phyloP scores from a whole-genome alignment of 2,329 filamentous ascomycete species.

The Talaromyces sp. region DNA sequence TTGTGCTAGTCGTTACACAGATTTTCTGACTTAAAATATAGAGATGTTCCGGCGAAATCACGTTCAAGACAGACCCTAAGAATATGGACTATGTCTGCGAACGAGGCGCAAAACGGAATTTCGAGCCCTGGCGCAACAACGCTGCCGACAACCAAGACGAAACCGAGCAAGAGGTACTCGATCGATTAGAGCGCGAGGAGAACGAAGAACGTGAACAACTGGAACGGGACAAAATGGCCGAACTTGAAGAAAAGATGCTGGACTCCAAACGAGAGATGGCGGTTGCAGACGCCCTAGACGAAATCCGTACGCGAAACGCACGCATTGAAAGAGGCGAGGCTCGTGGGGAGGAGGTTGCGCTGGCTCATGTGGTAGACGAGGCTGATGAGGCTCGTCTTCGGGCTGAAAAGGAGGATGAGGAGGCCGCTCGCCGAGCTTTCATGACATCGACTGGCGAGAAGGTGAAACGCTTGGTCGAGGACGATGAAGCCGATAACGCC shows the following conservation, averaged over 20 bases:
- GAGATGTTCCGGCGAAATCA: constrained; percentile 64
- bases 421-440: constrained; percentile 75
- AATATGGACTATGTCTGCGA: constrained; percentile 81
- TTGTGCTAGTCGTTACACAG: neutral
- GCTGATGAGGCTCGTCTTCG: constrained; percentile 54
- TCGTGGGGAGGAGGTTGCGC: constrained; percentile 52
- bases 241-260: constrained; percentile 85
- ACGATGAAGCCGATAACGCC: constrained; percentile 27
- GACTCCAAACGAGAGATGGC: constrained; percentile 96
- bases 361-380: constrained; percentile 52
- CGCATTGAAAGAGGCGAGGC: constrained; percentile 71
- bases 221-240: constrained; percentile 88
- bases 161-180: constrained; percentile 79
- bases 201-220: constrained; percentile 56
- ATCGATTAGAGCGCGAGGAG: constrained; percentile 74
- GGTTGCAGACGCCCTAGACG: constrained; percentile 89
- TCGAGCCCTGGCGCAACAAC: constrained; percentile 78
- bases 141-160: constrained; percentile 57
- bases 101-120: constrained; percentile 82
- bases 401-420: constrained; percentile 75
- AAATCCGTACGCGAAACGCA: constrained; percentile 88
- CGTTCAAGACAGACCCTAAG: constrained; percentile 90
- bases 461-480: constrained; percentile 48
- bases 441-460: constrained; percentile 53
- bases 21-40: neutral